These are phyloP conservation scores for Fusarium compactum DNA, from an alignment of 2,329 filamentous ascomycete genomes.

Conservation along the genomic window DNA sequence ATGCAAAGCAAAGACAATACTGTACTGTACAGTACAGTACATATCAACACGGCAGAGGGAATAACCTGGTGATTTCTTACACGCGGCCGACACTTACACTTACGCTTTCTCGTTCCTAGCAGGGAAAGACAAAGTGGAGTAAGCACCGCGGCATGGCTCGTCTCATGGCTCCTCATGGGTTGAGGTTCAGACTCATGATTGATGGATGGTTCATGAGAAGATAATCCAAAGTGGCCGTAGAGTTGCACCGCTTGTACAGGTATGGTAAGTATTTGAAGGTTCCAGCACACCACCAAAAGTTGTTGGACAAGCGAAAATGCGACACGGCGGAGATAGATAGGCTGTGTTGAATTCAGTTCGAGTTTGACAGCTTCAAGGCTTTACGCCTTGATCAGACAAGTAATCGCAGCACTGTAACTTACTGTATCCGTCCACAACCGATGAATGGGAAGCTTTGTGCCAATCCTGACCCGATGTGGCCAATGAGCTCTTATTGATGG, in stretches of 20 bases:
- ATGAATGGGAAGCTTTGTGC: constrained; percentile 29
- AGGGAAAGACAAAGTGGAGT: constrained; percentile 42
- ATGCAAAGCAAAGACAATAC: constrained; percentile 8
- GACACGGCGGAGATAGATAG: constrained; percentile 8
- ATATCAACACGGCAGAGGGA: constrained; percentile 15
- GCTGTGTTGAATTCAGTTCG: constrained; percentile 19
- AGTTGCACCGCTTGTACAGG: constrained; percentile 34
- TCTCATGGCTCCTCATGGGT: constrained; percentile 37
- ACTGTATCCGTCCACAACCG: constrained; percentile 19
- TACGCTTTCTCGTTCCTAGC: constrained; percentile 44
- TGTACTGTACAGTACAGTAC: neutral
- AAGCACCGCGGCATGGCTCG: constrained; percentile 32
- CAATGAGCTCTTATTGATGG: constrained; percentile 28
- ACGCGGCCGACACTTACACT: constrained; percentile 33
- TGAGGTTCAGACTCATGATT: constrained; percentile 31
- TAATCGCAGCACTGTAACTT: constrained; percentile 22
- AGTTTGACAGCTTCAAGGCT: constrained; percentile 17
- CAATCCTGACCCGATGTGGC: constrained; percentile 13
- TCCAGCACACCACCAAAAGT: constrained; percentile 28
- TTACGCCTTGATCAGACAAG: constrained; percentile 3
- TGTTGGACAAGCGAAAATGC: constrained; percentile 32
- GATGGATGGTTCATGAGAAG: constrained; percentile 28
- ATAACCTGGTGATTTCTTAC: constrained; percentile 31
- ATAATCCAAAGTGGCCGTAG: constrained; percentile 15
- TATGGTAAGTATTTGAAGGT: constrained; percentile 27